Base-by-base conservation (phyloP, 371 early-diverging fungal species). In the Zopfochytrium polystomum region DNA sequence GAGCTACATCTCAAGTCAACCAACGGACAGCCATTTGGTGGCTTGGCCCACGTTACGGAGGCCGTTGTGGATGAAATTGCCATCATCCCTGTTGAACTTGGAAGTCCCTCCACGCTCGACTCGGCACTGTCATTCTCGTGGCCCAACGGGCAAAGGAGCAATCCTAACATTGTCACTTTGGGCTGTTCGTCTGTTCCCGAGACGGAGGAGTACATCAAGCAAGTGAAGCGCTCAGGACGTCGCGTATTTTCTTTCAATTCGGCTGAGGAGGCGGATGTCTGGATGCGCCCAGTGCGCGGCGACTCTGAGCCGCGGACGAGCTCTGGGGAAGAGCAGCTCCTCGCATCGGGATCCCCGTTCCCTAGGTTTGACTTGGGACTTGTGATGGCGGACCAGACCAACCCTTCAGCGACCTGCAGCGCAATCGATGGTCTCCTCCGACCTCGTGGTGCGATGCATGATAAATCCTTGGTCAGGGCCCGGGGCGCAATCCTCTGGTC, bases 21-120 rank as follows among this genome's bases (percentile, higher is more conserved):
- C 3, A 48, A 63, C 45, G 64, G 64, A 18, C 64, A 63, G 27
- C 51, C 62, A 43, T 35, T 63, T 32, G 38, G 47, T 33, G 64
- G 64, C 5, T 20, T 63, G 49, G 46, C 18, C 5, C 64, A 59
- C 30, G 45, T 30, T 30, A 63, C 64, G 23, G 64, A 63, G 50
- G 30, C 58, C 60, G 64, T 63, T 6, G 64, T 63, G 13, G 63
- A 30, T 46, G 64, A 63, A 63, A 42, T 63, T 22, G 32, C 62
- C 22, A 7, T 63, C 15, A 20, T 62, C 6, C 62, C 62, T n/a
- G 32, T 26, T 22, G 27, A 23, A 15, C 3, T n/a, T 31, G 25
- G 54, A 4, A 5, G 25, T 18, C 31, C 54, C 3, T 22, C 18
- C 26, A 46, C 25, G 18, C 25, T n/a, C n/a, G n/a, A n/a, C n/a